Conservation (phyloP, 192 early-diverging fungal genomes). For the Phycomyces nitens region DNA sequence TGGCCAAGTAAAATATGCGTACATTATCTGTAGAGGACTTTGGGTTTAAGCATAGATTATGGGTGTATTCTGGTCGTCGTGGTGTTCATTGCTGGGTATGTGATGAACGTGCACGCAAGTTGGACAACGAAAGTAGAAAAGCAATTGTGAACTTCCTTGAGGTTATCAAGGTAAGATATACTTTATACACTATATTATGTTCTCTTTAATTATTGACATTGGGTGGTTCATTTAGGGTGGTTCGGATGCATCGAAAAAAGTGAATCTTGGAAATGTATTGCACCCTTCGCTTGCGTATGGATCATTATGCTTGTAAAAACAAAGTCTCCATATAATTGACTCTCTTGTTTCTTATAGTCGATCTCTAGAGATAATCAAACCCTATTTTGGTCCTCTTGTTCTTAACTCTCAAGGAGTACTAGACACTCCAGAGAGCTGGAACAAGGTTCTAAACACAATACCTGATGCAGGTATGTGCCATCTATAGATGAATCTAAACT, state of each 20-base stretch:
- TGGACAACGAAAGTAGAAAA: constrained; percentile 74
- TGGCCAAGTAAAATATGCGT: not conserved
- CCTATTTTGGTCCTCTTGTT: constrained; percentile 71
- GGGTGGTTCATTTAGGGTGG: constrained; percentile 55
- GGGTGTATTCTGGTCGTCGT: constrained; percentile 95
- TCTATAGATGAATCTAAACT: not conserved
- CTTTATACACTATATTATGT: too few species aligned
- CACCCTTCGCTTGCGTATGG: constrained; percentile 72
- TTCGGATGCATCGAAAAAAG: constrained; percentile 67
- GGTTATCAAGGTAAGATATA: constrained; percentile 54
- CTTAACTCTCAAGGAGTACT: constrained; percentile 76
- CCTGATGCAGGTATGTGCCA: constrained; percentile 66
- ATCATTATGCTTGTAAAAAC: not conserved
- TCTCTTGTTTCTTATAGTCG: constrained; percentile 44
- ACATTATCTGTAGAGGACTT: constrained; percentile 79
- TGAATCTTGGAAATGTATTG: constrained; percentile 56
- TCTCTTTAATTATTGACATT: too few species aligned
- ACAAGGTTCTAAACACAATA: constrained; percentile 70
- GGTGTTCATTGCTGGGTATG: constrained; percentile 98
- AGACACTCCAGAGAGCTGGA: constrained; percentile 57
- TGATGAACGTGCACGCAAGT: constrained; percentile 78
- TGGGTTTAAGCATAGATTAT: constrained; percentile 88
- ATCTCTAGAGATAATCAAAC: constrained; percentile 57
- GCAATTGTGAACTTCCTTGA: constrained; percentile 84
- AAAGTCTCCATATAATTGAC: not conserved